Evolutionary conservation across 805 yeast genomes (phyloP), one percentile per base, ranked within the genome.

Genomic region (Candida quercuum): DNA sequence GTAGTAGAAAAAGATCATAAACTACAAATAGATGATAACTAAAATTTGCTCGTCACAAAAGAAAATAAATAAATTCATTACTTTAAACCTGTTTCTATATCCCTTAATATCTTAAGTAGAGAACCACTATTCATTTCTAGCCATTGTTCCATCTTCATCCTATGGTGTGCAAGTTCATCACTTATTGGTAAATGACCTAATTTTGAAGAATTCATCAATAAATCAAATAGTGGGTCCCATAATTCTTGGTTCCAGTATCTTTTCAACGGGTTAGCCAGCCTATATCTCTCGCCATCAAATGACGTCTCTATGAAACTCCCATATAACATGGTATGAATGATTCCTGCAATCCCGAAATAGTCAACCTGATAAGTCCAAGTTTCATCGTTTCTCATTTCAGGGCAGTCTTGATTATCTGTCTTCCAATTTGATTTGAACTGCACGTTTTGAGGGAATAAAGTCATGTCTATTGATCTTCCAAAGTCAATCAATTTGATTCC

Each of bases 331-430:
- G 79, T 70, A 50, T 87, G 91, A 3, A 86, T 63, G 0, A 84
- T 73, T 24, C 78, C 72, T 0, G 96, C 96, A 15, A 86, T 44
- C 0, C 96, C 96, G 56, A 72, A 83, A 54, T 86, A 86, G 60
- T 88, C 97, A 3, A 81, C 79, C 53, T 88, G 87, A 51, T 71
- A 85, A 3, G 75, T 72, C 94, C 95, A 88, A 0, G 82, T 72
- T 35, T 65, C 51, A 4, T 71, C 64, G 3, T 70, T 58, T 37
- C 76, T 63, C 78, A 85, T 76, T 48, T 81, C 86, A 5, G 76
- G 75, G 52, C 94, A 86, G 47, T 84, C 94, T 45, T 76, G 84
- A 38, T 73, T 69, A 43, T 79, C 84, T 1, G 77, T 62, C 22
- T 69, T 66, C 79, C 84, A 78, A 46, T 72, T 67, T 15, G 82